These are phyloP conservation scores for Ophiostoma montium DNA, from an alignment of 2,329 filamentous ascomycete species.

Conservation along the genomic window DNA sequence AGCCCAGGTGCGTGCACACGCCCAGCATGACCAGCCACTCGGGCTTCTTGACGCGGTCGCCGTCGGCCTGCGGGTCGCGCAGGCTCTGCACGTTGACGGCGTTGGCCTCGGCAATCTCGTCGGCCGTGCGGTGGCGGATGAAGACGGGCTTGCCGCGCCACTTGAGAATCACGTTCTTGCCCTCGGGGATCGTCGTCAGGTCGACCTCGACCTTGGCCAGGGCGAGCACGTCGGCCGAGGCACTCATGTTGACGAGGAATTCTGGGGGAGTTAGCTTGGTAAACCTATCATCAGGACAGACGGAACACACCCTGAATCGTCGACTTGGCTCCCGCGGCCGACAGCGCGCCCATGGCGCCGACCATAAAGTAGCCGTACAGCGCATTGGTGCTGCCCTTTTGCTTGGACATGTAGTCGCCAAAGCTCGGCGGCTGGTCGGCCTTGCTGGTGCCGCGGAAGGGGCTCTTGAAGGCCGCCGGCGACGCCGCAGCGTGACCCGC, in stretches of 20 bases:
- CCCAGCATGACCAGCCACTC: constrained; percentile 99
- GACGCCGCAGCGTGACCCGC: constrained; percentile 28
- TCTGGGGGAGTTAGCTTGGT: constrained; percentile 40
- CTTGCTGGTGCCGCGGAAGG: constrained; percentile 46
- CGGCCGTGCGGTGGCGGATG: constrained; percentile 90
- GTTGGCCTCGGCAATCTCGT: constrained; percentile 93
- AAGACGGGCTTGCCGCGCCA: constrained; percentile 99
- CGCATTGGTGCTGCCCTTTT: constrained; percentile 58
- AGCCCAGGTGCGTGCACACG: constrained; percentile 98
- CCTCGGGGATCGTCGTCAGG: constrained; percentile 82
- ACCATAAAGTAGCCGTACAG: constrained; percentile 98
- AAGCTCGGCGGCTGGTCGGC: constrained; percentile 73
- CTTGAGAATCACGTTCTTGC: constrained; percentile 99
- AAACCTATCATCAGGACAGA: background rate
- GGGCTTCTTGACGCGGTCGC: constrained; percentile 90
- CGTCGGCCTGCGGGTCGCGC: constrained; percentile 82
- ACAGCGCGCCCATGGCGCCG: constrained; percentile 81
- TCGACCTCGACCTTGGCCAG: constrained; percentile 99
- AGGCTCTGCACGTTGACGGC: constrained; percentile 68
- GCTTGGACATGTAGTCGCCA: constrained; percentile 67
- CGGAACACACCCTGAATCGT: constrained; percentile 81
- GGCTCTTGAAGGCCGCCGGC: constrained; percentile 40
- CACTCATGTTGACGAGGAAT: constrained; percentile 99
- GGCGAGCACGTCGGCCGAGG: constrained; percentile 93
- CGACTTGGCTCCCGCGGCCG: constrained; percentile 88